Percentiles rank a stretch among this genome's conserved stretches.
phyloP scores from a whole-genome alignment of 495 filamentous ascomycete genomes.

The Neurospora sp. region DNA sequence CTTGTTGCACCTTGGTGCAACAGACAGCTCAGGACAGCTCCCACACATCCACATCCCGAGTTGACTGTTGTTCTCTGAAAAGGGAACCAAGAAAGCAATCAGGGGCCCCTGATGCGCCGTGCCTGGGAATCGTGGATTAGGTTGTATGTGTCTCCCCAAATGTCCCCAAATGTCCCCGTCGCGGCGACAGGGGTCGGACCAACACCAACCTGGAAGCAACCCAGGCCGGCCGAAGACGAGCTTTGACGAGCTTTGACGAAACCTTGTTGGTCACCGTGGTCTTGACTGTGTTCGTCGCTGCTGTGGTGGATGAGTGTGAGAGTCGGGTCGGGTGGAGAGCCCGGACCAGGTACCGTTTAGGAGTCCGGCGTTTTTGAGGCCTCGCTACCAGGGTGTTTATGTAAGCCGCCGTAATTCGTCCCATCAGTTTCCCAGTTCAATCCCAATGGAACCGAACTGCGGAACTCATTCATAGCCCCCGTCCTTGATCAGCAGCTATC shows the following conservation, averaged over 20 bases:
- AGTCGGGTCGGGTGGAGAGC: neutral
- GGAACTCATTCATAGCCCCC: neutral
- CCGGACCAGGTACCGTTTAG: neutral
- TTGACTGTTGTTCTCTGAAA: neutral
- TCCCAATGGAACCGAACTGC: neutral
- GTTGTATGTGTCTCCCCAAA: neutral
- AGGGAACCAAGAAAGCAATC: neutral
- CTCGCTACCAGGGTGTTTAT: slow-evolving; percentile 1
- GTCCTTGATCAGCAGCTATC: slow-evolving; percentile 10
- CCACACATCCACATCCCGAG: neutral
- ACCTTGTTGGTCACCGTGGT: neutral
- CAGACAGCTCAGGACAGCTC: neutral
- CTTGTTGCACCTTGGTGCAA: neutral
- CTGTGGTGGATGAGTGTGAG: neutral
- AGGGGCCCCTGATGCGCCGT: neutral
- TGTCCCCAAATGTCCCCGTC: neutral
- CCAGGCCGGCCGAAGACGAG: neutral
- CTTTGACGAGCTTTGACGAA: neutral
- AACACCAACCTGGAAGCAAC: neutral
- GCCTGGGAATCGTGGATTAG: neutral
- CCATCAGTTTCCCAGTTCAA: neutral
- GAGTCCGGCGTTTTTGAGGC: neutral
- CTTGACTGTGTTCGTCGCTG: neutral
- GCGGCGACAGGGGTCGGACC: neutral
- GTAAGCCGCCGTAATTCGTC: slow-evolving; percentile 10